Conservation (phyloP, 2,329 filamentous ascomycete genomes). For the Xylariales sp. region DNA sequence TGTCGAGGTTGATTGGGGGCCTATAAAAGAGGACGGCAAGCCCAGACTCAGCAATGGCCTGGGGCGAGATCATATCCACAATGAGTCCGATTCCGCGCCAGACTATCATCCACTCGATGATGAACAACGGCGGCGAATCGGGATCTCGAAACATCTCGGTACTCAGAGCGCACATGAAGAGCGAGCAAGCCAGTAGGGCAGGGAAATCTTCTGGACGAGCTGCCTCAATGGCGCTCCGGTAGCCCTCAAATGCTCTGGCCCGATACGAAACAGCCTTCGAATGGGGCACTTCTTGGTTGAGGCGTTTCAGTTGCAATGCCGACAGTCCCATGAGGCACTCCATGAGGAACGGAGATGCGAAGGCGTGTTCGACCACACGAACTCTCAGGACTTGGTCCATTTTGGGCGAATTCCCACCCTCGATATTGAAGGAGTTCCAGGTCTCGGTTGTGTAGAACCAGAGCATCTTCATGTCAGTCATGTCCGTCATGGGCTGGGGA, state of each 20-base stretch:
- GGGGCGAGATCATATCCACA: constrained; percentile 31
- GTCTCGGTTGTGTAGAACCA: constrained; percentile 51
- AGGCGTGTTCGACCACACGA: constrained; percentile 44
- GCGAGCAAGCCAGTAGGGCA: constrained; percentile 46
- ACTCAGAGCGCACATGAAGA: constrained; percentile 46
- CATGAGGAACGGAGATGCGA: constrained; percentile 50
- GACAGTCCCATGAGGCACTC: constrained; percentile 48
- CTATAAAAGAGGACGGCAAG: constrained; percentile 44
- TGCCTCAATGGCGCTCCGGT: constrained; percentile 44
- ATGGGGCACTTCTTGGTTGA: constrained; percentile 33
- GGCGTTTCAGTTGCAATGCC: constrained; percentile 42
- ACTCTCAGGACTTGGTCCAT: constrained; percentile 41
- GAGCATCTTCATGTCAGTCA: constrained; percentile 46
- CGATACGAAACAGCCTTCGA: constrained; percentile 38
- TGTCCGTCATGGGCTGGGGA: constrained; percentile 27
- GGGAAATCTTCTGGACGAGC: constrained; percentile 41
- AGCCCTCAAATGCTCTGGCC: constrained; percentile 45
- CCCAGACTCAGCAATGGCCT: constrained; percentile 33
- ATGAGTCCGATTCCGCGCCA: constrained; percentile 51
- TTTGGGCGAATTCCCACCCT: constrained; percentile 25
- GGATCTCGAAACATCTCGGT: constrained; percentile 47
- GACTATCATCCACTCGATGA: constrained; percentile 52
- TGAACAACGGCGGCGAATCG: constrained; percentile 39
- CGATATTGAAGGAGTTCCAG: constrained; percentile 40
- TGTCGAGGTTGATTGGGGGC: constrained; percentile 42